These are phyloP conservation scores for Monotropa hypopitys DNA, from an alignment of 179 eudicot species.

Conservation along the genomic window DNA sequence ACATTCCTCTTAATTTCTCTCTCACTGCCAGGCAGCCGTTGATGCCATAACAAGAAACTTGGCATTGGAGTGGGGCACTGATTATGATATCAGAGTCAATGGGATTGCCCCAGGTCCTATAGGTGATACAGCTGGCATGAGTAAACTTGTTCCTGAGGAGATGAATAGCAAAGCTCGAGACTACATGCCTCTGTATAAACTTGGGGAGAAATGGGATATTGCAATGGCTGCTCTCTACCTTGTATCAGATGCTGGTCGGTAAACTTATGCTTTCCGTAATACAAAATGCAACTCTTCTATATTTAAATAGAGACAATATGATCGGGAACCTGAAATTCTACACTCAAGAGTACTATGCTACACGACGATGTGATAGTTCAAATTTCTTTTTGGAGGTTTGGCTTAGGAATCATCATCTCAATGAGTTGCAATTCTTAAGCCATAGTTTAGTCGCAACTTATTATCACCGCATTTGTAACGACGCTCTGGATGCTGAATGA, in stretches of 20 bases:
- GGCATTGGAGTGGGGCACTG: slow-evolving; percentile 98
- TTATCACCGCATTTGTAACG: no score
- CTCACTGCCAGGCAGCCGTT: slow-evolving; percentile 60
- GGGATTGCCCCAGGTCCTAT: slow-evolving; percentile 99
- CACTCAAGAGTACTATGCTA: not conserved
- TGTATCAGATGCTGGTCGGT: slow-evolving; percentile 81
- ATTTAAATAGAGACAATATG: not conserved
- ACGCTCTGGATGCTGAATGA: no score
- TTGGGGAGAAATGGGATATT: slow-evolving; percentile 94
- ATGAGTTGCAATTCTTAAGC: not conserved
- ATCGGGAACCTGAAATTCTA: not conserved
- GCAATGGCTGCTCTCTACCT: slow-evolving; percentile 94
- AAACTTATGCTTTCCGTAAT: not conserved
- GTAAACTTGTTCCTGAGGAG: slow-evolving; percentile 78
- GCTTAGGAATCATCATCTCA: not conserved
- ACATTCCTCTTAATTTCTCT: not conserved
- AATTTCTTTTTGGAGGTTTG: not conserved
- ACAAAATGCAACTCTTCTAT: not conserved
- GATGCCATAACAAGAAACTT: slow-evolving; percentile 86
- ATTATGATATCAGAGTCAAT: slow-evolving; percentile 86
- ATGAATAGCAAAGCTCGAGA: slow-evolving; percentile 39
- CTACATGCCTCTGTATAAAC: slow-evolving; percentile 60
- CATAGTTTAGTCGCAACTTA: not conserved
- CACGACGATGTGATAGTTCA: not conserved
- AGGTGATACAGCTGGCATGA: slow-evolving; percentile 79